These are phyloP conservation scores for Cryptococcus sp. DNA, from an alignment of 1,284 basidiomycete genomes.

Conservation along the genomic window DNA sequence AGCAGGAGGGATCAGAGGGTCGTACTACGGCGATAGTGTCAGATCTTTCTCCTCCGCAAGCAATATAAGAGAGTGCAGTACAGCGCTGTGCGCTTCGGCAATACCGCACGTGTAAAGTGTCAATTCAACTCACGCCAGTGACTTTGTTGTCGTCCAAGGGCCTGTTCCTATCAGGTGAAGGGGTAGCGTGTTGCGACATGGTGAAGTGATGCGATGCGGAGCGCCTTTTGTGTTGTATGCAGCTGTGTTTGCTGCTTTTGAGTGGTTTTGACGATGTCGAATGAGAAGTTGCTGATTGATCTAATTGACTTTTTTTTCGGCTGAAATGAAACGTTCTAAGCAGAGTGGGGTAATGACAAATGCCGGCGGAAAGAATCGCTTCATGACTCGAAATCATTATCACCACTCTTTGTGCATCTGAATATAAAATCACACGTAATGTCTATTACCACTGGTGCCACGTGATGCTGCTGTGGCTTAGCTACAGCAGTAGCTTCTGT, in stretches of 20 bases:
- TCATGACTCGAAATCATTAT: too few relatives aligned
- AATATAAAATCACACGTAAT: too few relatives aligned
- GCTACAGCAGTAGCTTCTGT: too few relatives aligned
- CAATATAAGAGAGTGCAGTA: background rate
- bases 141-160: conserved; percentile 49
- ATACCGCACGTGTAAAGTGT: background rate
- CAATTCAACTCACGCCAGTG: conserved; percentile 42
- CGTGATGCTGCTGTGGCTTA: too few relatives aligned
- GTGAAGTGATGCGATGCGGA: background rate
- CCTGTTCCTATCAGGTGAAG: conserved; percentile 42
- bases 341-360: too few relatives aligned
- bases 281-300: background rate
- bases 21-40: conserved; percentile 64
- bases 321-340: too few relatives aligned
- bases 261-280: background rate
- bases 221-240: background rate
- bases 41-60: background rate
- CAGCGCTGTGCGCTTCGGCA: background rate
- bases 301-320: too few relatives aligned
- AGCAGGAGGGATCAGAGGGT: conserved; percentile 87
- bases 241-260: background rate
- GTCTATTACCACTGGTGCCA: too few relatives aligned
- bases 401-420: too few relatives aligned
- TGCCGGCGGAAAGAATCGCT: too few relatives aligned
- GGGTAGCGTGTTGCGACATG: conserved; percentile 24